Conservation (phyloP, 2,329 filamentous ascomycete genomes). For the Cladosporium sp. region DNA sequence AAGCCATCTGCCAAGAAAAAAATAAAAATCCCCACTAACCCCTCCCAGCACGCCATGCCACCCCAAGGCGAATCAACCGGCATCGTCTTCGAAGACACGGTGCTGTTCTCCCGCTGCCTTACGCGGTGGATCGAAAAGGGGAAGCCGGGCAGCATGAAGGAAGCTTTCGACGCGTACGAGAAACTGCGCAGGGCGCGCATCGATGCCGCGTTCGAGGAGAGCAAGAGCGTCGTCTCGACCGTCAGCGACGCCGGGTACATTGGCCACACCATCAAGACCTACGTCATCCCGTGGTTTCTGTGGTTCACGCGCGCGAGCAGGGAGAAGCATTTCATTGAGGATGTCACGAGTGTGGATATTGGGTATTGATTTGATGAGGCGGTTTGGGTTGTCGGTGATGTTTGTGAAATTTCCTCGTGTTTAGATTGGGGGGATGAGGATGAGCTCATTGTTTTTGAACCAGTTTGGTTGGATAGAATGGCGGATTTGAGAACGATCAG, state of each 20-base stretch:
- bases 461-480: too few species aligned
- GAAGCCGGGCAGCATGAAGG: constrained; percentile 34
- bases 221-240: constrained; percentile 42
- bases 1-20: background rate
- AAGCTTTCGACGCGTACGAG: constrained; percentile 47
- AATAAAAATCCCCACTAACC: background rate
- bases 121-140: constrained; percentile 40
- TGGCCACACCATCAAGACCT: constrained; percentile 43
- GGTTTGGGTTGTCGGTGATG: too few species aligned
- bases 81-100: constrained; percentile 51
- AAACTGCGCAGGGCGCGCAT: constrained; percentile 42
- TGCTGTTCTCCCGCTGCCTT: constrained; percentile 44
- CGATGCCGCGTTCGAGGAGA: constrained; percentile 44
- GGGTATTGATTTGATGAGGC: constrained; percentile 29
- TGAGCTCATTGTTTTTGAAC: too few species aligned
- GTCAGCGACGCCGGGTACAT: constrained; percentile 43
- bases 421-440: too few species aligned
- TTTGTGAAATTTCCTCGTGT: too few species aligned
- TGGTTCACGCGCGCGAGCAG: constrained; percentile 40
- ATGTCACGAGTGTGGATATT: constrained; percentile 40
- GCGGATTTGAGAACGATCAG: background rate
- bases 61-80: constrained; percentile 50
- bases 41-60: constrained; percentile 43
- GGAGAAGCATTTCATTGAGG: constrained; percentile 44
- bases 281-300: constrained; percentile 44